Evolutionary conservation across 139 green algal genomes (phyloP).

Genomic region (Chlamydomonas sp.): DNA sequence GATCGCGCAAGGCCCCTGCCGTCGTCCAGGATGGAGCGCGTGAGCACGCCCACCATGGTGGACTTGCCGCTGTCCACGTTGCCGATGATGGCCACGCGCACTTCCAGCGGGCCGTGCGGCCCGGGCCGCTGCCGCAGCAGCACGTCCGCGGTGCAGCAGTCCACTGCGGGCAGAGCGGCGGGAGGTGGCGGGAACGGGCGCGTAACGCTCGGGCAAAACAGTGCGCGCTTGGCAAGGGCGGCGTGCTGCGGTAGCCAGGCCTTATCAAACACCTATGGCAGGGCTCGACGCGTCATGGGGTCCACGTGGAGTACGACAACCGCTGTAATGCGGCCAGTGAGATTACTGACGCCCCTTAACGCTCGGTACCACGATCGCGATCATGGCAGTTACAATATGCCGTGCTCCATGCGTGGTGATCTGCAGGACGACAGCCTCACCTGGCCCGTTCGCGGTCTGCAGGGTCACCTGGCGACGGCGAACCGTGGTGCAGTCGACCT

Average conservation of each 20-base stretch:
- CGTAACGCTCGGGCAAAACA: neutral
- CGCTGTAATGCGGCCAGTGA: too few species aligned
- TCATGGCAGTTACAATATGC: neutral
- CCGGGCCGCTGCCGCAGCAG: conserved; percentile 59
- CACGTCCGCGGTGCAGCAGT: conserved; percentile 60
- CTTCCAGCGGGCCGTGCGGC: conserved; percentile 65
- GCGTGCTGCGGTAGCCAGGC: too few species aligned
- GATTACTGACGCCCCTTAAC: too few species aligned
- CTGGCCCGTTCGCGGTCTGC: conserved; percentile 6
- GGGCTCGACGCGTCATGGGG: too few species aligned
- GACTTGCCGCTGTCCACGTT: conserved; percentile 94
- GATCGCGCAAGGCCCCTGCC: conserved; percentile 82
- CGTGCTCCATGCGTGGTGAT: neutral
- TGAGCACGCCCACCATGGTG: conserved; percentile 94
- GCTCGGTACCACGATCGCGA: too few species aligned
- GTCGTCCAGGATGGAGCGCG: conserved; percentile 87
- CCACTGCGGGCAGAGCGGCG: conserved; percentile 10
- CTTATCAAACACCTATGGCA: too few species aligned
- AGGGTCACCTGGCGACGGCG: conserved; percentile 4
- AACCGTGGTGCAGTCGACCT: conserved; percentile 9
- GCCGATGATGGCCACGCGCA: conserved; percentile 88
- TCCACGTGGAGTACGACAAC: too few species aligned
- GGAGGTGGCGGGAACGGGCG: neutral
- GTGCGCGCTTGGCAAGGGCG: neutral
- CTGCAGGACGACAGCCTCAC: neutral